Conservation (phyloP, 169 alveolate species). For the Plasmodium vinckei region DNA sequence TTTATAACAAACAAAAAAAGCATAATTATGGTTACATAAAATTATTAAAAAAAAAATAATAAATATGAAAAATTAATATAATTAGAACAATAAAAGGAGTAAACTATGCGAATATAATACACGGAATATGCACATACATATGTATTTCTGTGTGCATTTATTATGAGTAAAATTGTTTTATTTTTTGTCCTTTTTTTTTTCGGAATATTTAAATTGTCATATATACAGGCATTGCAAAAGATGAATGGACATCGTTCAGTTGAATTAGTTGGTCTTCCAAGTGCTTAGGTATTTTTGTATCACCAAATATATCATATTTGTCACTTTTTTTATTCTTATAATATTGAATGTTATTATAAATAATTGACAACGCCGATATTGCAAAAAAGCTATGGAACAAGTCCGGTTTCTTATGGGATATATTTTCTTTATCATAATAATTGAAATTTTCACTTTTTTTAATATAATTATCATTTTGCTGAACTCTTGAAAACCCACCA, state of each 20-base stretch:
- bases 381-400: conserved; percentile 57
- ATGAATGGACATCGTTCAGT: conserved; percentile 13
- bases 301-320: conserved; percentile 16
- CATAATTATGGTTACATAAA: no score
- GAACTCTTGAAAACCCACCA: conserved; percentile 69
- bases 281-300: conserved; percentile 13
- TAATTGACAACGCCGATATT: conserved; percentile 58
- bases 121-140: not conserved
- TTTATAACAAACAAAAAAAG: no score
- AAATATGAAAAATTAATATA: no score
- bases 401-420: conserved; percentile 32
- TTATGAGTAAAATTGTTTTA: no score
- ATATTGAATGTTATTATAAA: conserved; percentile 36
- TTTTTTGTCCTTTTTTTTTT: no score
- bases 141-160: not conserved
- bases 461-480: conserved; percentile 1
- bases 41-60: no score
- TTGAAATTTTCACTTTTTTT: conserved; percentile 18
- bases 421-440: conserved; percentile 18
- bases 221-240: conserved; percentile 54
- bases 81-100: no score
- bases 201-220: not conserved
- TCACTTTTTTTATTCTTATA: conserved; percentile 19
- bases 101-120: no score
- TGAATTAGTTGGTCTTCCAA: conserved; percentile 13